Conservation (phyloP, 2,329 filamentous ascomycete species). For the Akanthomyces dipterigenus region DNA sequence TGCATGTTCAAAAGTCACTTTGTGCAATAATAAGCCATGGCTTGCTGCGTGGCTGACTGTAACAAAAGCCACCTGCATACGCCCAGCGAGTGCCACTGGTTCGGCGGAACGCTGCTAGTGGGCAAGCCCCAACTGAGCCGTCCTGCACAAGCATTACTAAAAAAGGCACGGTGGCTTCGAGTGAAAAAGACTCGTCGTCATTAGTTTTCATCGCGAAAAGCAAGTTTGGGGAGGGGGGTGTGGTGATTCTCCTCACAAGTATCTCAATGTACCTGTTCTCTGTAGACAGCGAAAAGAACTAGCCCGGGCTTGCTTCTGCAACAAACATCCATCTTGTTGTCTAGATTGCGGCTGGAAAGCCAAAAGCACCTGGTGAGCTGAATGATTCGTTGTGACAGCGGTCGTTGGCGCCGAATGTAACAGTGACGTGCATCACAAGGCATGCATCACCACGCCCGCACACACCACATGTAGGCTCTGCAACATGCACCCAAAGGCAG, state of each 20-base stretch:
- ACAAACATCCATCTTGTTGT: background rate
- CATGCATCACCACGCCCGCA: background rate
- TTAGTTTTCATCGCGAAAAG: background rate
- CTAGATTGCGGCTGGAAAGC: slow-evolving; percentile 4
- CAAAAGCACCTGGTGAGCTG: background rate
- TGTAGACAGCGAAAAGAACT: too few relatives aligned
- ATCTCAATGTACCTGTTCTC: background rate
- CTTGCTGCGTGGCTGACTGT: slow-evolving; percentile 7
- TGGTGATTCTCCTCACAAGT: background rate
- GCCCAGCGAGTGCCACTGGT: background rate
- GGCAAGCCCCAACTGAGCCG: slow-evolving; percentile 6
- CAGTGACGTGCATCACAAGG: slow-evolving; percentile 10
- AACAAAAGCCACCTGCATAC: slow-evolving; percentile 2
- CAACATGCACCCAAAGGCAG: background rate
- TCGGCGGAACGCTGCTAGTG: background rate
- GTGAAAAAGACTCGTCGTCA: background rate
- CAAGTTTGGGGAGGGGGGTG: background rate
- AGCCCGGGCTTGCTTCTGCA: background rate
- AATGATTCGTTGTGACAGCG: slow-evolving; percentile 4
- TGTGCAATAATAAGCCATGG: background rate
- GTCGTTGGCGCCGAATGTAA: slow-evolving; percentile 7
- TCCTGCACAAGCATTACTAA: background rate
- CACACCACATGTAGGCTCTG: background rate
- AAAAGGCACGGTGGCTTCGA: background rate
- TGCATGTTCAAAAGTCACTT: background rate